Evolutionary conservation across 768 basidiomycete genomes (phyloP).

Genomic region (Cystofilobasidium ferigula): DNA sequence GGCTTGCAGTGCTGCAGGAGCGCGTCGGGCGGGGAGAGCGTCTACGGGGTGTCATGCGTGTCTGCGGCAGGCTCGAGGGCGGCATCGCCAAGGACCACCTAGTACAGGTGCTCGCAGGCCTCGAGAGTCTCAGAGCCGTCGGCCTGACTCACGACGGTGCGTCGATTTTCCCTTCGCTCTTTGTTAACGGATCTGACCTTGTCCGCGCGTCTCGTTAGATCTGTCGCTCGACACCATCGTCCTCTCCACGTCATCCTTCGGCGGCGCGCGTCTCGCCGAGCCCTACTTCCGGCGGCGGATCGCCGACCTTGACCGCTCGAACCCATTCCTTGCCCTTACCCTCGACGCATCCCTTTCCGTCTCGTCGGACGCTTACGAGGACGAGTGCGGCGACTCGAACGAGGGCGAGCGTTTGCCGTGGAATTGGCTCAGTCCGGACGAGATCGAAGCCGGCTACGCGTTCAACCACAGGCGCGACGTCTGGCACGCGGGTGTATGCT

Average conservation of each 20-base stretch:
- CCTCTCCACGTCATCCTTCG: constrained; percentile 42
- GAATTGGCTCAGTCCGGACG: constrained; percentile 58
- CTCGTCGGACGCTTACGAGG: constrained; percentile 34
- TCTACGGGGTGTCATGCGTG: constrained; percentile 62
- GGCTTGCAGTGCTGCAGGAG: constrained; percentile 60
- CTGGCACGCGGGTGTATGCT: constrained; percentile 64
- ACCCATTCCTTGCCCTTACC: constrained; percentile 47
- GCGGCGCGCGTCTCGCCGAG: constrained; percentile 60
- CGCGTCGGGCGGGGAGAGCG: constrained; percentile 52
- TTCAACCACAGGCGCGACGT: constrained; percentile 73
- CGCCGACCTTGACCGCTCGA: constrained; percentile 71
- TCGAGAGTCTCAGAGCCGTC: constrained; percentile 55
- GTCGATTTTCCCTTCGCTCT: constrained; percentile 14
- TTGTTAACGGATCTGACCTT: background rate
- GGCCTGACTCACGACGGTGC: constrained; percentile 62
- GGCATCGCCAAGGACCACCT: constrained; percentile 67
- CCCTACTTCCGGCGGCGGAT: constrained; percentile 61
- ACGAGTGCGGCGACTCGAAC: constrained; percentile 30
- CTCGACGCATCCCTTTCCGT: constrained; percentile 28
- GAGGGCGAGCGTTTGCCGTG: constrained; percentile 46
- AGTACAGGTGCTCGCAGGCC: constrained; percentile 56
- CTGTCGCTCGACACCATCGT: constrained; percentile 28
- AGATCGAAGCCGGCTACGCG: constrained; percentile 61
- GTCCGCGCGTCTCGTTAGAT: constrained; percentile 31
- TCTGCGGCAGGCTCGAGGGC: constrained; percentile 61